phyloP scores from a whole-genome alignment of 1,139 yeast species.

The Yamadazyma pseudoaaseri region DNA sequence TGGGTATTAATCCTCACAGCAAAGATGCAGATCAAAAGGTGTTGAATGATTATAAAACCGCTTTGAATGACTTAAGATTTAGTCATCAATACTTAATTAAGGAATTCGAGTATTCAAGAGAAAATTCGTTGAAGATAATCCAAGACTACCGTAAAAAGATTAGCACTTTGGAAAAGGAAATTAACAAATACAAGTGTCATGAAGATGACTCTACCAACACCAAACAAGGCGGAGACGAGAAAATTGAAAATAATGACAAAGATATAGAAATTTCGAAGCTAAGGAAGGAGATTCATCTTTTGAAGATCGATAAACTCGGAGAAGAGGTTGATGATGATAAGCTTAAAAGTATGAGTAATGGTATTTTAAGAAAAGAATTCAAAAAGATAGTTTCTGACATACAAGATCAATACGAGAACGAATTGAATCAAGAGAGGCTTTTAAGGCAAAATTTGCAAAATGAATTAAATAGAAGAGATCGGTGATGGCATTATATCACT shows the following conservation, averaged over 20 bases:
- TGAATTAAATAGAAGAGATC: constrained; percentile 3
- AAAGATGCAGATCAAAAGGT: constrained; percentile 21
- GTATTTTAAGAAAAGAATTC: constrained; percentile 67
- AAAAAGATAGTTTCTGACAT: constrained; percentile 64
- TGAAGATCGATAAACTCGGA: constrained; percentile 52
- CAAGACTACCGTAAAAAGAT: constrained; percentile 50
- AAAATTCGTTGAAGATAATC: constrained; percentile 45
- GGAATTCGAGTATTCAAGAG: constrained; percentile 59
- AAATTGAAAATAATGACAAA: constrained; percentile 20
- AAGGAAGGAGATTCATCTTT: constrained; percentile 46
- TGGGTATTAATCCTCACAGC: constrained; percentile 6
- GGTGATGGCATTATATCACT: background rate
- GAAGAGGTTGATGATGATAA: constrained; percentile 19
- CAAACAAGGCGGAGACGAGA: background rate
- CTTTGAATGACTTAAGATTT: constrained; percentile 59
- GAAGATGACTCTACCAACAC: background rate
- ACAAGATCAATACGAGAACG: constrained; percentile 59
- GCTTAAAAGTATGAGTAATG: constrained; percentile 29
- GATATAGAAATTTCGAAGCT: constrained; percentile 46
- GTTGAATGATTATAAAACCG: constrained; percentile 49
- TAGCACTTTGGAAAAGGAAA: constrained; percentile 43
- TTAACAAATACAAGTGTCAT: constrained; percentile 12
- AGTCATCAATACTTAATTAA: constrained; percentile 62
- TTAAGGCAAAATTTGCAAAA: constrained; percentile 11
- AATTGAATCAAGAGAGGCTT: constrained; percentile 54